Evolutionary conservation across 805 yeast genomes (phyloP).

Genomic region (Brettanomyces sp.): DNA sequence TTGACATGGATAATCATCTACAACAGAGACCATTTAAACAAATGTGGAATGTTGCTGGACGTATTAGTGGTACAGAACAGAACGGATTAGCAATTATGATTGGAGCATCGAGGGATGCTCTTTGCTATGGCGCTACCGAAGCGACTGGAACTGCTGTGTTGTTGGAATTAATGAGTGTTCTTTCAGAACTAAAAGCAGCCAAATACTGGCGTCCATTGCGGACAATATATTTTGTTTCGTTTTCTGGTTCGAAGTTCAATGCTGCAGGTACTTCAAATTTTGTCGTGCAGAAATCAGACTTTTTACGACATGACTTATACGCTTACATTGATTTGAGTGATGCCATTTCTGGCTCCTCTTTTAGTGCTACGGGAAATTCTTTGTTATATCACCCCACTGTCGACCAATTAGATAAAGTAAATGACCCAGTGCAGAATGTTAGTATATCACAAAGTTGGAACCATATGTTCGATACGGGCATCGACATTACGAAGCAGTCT

Average conservation of each 20-base stretch:
- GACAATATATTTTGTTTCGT: constrained; percentile 72
- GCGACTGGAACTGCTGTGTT: constrained; percentile 68
- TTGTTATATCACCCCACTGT: constrained; percentile 41
- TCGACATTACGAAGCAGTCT: constrained; percentile 45
- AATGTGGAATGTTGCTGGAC: constrained; percentile 72
- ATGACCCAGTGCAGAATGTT: constrained; percentile 16
- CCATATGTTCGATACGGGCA: constrained; percentile 8
- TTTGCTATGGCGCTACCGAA: constrained; percentile 60
- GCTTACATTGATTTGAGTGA: constrained; percentile 70
- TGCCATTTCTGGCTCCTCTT: constrained; percentile 41
- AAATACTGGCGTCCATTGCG: constrained; percentile 79
- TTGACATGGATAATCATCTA: constrained; percentile 28
- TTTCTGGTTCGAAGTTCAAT: constrained; percentile 75
- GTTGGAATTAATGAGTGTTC: constrained; percentile 59
- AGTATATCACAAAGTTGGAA: constrained; percentile 17
- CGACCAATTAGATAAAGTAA: constrained; percentile 27
- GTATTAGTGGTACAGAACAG: constrained; percentile 75
- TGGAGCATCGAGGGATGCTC: constrained; percentile 76
- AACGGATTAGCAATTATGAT: constrained; percentile 60
- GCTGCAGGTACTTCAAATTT: constrained; percentile 80
- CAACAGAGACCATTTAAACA: constrained; percentile 47
- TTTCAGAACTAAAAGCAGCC: constrained; percentile 53
- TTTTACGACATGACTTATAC: constrained; percentile 50
- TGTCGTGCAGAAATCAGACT: constrained; percentile 46
- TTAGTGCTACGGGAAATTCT: constrained; percentile 52